Evolutionary conservation across 192 early-diverging fungal genomes (phyloP), one percentile per base, ranked within the genome.

Genomic region (Cetraspora pellucida): DNA sequence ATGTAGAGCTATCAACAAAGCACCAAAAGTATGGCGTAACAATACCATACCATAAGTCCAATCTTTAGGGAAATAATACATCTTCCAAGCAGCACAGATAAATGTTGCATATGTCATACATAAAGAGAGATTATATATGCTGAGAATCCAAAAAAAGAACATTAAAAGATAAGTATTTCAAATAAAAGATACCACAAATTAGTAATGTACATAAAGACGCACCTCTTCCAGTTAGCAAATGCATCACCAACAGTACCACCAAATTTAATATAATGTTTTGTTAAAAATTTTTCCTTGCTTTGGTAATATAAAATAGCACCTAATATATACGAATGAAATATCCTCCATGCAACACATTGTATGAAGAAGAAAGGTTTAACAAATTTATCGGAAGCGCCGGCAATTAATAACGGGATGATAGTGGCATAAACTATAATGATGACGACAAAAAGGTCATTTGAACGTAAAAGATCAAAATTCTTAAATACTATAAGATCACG

Each of bases 181-280:
- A 58, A 61, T 52, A 11, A 52, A 25, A 65, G 63, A 31, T 25
- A 44, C 27, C 47, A 1, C 21, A 47, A 64, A 27, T 81, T 4
- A 69, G 31, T 54, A 64, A 17, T 3, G 14, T 14, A 75, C 25
- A 54, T 61, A 64, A 57, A 74, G 5, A 63, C 81, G 77, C 80
- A 91, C 89, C 86, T 91, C 82, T 97, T 97, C 97, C 97, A 99
- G 83, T 93, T 93, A 58, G 91, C 82, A 83, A 97, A 99, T 1
- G 95, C 95, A 64, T 97, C 96, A 64, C 89, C 84, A 47, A 89
- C 83, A 74, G 88, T 91, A n/a, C 94, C 94, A 23, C 97, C 97
- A 79, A 89, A 91, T 84, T 94, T 95, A 81, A 99, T 93, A 75
- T 94, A 98, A 86, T 95, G 93, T 57, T 93, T 89, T 27, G 92